Evolutionary conservation across 2,329 filamentous ascomycete genomes (phyloP), one percentile per base, ranked within the genome.

Genomic region (Verticillium isaacii): DNA sequence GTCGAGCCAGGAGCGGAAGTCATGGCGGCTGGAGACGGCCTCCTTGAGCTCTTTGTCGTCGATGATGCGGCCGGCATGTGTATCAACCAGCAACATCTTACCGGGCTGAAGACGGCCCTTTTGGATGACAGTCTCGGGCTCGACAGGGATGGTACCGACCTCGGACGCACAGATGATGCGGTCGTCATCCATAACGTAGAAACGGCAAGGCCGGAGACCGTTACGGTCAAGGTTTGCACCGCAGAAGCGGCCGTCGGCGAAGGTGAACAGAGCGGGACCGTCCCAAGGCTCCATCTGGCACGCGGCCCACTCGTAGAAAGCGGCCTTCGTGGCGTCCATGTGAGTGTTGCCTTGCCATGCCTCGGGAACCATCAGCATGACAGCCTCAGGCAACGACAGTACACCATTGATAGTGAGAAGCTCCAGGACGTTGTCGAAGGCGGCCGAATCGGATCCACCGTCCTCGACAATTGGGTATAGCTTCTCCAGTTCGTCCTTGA

Each of bases 221-320:
- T 98, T 98, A 77, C 94, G 89, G 79, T 98, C 94, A 29, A 98
- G 84, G 75, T 97, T 98, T 68, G 94, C 94, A 84, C 94, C 94
- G 72, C 94, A 98, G 83, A 95, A 98, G 65, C 94, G 89, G 64
- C 94, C 94, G 75, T 98, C 94, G 32, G 94, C 92, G 77, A 98
- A 98, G 7, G 93, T 97, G 82, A 98, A 98, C 36, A 98, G 86
- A 61, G 94, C 94, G 37, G 94, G 94, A 19, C 94, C 94, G 77
- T 98, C 94, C 94, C 94, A 98, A 17, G 94, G 93, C 81, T 98
- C 94, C 94, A 98, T 98, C 82, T 96, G 91, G 77, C 94, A 98
- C 67, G 93, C 93, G 71, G 94, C 94, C 93, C 94, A 98, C 76
- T 98, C 93, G 78, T 98, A 98, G 79, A 97, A 98, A 59, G 94